Evolutionary conservation across 2,329 filamentous ascomycete genomes (phyloP), one percentile per base, ranked within the genome.

Genomic region (Colletotrichum sp.): DNA sequence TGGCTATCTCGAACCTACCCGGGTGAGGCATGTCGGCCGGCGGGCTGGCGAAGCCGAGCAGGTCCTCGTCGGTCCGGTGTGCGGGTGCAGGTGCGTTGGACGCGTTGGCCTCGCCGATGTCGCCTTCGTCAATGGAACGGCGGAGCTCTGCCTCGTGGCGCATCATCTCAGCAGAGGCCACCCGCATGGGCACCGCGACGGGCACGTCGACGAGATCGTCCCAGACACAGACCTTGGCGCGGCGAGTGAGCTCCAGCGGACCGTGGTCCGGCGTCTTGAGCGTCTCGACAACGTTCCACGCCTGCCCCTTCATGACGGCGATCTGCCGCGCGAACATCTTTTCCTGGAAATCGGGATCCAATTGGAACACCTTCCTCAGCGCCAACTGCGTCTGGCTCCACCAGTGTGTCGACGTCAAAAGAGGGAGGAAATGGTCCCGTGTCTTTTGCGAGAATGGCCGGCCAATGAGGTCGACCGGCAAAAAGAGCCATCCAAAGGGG

Each of bases 251-350:
- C 84, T 98, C 97, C 21, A 99, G 87, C 0, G 97, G 97, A 0
- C 97, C 97, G 80, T 98, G 96, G 80, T 98, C 97, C 1, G 91
- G 88, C 21, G 94, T 94, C 83, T 99, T 99, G 75, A 99, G 89
- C 1, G 97, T 98, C 85, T 99, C 97, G 6, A 99, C 97, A 0
- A 99, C 97, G 81, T 99, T 99, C 95, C 97, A 99, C 1, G 97
- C 97, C 82, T 99, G 97, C 13, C 97, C 97, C 84, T 99, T 99
- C 95, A 99, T 98, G 73, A 99, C 97, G 1, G 97, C 96, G 75
- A 99, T 97, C 81, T 99, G 97, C 77, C 95, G 92, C n/a, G 95
- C 95, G 84, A 98, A 99, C 97, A 99, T 99, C 84, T 95, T 93
- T 85, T 99, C 97, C 82, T 98, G 95, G 83, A 99, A 99, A 84